phyloP scores from a whole-genome alignment of 225 moss, liverwort and hornwort species.

The Neckera pumila region DNA sequence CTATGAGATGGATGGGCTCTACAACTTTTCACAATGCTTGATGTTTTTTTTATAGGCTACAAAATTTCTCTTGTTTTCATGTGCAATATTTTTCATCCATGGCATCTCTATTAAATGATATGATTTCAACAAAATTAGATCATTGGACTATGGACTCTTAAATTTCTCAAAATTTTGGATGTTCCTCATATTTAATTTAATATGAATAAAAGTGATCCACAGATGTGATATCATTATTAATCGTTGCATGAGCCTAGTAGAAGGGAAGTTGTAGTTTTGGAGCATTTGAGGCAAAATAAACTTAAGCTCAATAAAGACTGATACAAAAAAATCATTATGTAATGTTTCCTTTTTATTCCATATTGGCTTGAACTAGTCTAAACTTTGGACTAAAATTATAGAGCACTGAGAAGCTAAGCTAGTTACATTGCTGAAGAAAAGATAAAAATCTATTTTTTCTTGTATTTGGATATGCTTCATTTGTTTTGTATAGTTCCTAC shows the following conservation, averaged over 20 bases:
- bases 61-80: not conserved
- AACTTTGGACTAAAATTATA: not conserved
- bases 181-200: not conserved
- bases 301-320: not conserved
- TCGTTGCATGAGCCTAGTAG: not conserved
- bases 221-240: not conserved
- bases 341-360: not conserved
- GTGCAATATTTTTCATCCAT: no score
- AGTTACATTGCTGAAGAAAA: not conserved
- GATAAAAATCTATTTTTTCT: not conserved
- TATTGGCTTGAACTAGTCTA: not conserved
- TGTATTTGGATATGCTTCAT: not conserved
- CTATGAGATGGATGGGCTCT: not conserved
- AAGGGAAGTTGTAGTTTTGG: not conserved
- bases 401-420: not conserved
- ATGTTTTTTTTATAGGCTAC: not conserved
- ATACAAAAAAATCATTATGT: not conserved
- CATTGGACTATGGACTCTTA: not conserved
- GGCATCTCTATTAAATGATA: no score
- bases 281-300: not conserved
- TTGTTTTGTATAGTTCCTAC: not conserved
- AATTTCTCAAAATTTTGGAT: not conserved
- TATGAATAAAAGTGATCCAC: accelerated
- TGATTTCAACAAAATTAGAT: not conserved
- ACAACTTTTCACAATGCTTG: not conserved